phyloP scores from a whole-genome alignment of 805 yeast species.

The Sugiyamaella marilandica region DNA sequence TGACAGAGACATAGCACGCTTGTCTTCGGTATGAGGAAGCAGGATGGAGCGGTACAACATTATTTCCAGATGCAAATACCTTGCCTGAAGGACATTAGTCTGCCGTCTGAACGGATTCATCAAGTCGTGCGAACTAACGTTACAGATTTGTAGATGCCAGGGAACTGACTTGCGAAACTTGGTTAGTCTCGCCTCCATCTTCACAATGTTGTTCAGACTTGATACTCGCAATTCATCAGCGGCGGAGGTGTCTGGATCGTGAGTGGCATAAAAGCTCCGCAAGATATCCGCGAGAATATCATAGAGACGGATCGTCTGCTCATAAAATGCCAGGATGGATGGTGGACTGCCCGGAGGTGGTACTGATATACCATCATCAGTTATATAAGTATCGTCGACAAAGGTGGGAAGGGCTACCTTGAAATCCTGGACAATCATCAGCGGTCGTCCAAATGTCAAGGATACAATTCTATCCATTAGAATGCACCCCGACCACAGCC shows the following conservation, averaged over 20 bases:
- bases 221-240: constrained; percentile 1
- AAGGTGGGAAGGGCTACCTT: constrained; percentile 20
- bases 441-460: constrained; percentile 29
- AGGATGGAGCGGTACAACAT: constrained; percentile 15
- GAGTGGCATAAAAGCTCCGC: constrained; percentile 13
- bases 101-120: constrained; percentile 5
- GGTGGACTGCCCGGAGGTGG: constrained; percentile 15
- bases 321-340: constrained; percentile 21
- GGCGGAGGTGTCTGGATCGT: constrained; percentile 1
- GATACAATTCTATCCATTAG: constrained; percentile 28
- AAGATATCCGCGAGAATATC: constrained; percentile 24
- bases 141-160: constrained; percentile 7
- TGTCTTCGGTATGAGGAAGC: constrained; percentile 10
- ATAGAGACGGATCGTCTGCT: constrained; percentile 21
- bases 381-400: constrained; percentile 24
- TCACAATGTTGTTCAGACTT: constrained; percentile 8
- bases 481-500: constrained; percentile 30
- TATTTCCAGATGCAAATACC: constrained; percentile 14
- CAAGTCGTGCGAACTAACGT: not conserved
- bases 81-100: constrained; percentile 11
- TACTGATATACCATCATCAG: constrained; percentile 14
- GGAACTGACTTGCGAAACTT: constrained; percentile 5
- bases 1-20: not conserved
- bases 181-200: constrained; percentile 4
- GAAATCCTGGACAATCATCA: constrained; percentile 23